Evolutionary conservation across 495 filamentous ascomycete species (phyloP), one percentile per base, ranked within the genome.

Genomic region (Lasiosphaeriaceae sp.): DNA sequence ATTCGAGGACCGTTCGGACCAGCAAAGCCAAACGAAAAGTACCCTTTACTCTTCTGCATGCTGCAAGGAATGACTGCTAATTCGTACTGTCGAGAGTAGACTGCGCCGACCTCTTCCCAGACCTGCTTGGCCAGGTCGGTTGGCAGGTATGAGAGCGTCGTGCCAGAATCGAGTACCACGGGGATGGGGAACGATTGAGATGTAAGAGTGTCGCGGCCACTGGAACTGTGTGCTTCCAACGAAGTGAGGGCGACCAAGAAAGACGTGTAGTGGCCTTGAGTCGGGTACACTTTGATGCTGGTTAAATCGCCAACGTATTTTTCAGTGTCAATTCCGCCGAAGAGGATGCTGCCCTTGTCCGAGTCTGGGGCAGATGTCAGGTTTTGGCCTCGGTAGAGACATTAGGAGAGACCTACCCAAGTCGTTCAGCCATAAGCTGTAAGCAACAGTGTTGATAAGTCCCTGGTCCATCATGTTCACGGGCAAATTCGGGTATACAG

Each of bases 381-480:
- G 1, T 11, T 6, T 22, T 17, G 23, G 11, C 12, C 37, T 20
- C 2, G 19, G 22, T 12, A 31, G 26, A 31, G 11, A 26, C 29
- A 16, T n/a, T 1, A 23, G 24, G 3, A 47, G 2, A 23, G 20
- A 68, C 70, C 29, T 69, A 78, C 75, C 72, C 8, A 92, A 76
- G 60, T 93, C 89, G 64, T 96, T 90, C 47, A 96, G 73, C 91
- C 91, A 96, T 11, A 96, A 72, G 52, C 90, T 95, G 69, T 94
- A 98, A 11, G 94, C 93, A 48, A 83, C 85, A 2, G 88, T 88
- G 54, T 88, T 83, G 67, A 96, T 95, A 47, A 88, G 52, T 2
- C 84, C 86, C 48, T 85, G 76, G 43, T 90, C 70, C 23, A 86
- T 84, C 82, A 98, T 82, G n/a, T 84, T 72, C 52, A 83, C 73